Percentiles rank a stretch among this genome's conserved stretches.
phyloP scores from a whole-genome alignment of 2,329 filamentous ascomycete species.

The Emergomyces africanus region DNA sequence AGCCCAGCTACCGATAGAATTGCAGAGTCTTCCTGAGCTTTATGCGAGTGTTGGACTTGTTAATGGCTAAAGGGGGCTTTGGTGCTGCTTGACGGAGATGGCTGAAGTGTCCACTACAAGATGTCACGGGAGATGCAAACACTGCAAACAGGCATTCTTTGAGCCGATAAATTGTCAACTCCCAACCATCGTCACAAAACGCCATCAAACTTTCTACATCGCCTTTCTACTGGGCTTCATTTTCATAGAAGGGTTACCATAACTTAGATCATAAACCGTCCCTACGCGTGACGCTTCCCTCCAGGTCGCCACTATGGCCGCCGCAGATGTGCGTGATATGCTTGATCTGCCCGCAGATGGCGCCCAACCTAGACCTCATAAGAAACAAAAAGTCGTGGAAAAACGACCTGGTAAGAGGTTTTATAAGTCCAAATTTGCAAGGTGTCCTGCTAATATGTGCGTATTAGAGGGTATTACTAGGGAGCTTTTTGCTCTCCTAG shows the following conservation, averaged over 20 bases:
- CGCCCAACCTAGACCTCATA: constrained; percentile 44
- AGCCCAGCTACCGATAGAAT: neutral
- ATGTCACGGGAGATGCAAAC: neutral
- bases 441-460: constrained; percentile 5
- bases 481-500: constrained; percentile 39
- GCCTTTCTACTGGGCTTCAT: neutral
- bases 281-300: neutral
- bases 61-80: neutral
- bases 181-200: neutral
- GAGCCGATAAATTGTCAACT: neutral
- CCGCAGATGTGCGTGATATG: constrained; percentile 76
- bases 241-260: neutral
- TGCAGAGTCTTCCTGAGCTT: neutral
- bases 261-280: neutral
- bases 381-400: constrained; percentile 59
- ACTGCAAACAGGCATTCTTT: neutral
- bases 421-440: neutral
- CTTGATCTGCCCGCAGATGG: constrained; percentile 61
- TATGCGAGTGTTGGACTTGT: neutral
- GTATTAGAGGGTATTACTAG: constrained; percentile 36
- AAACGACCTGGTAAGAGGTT: constrained; percentile 40
- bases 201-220: neutral
- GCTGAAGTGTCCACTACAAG: neutral
- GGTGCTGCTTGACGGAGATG: neutral
- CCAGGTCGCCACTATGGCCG: constrained; percentile 29